Base-by-base conservation (phyloP, 2,329 filamentous ascomycete genomes). In the Aspergillus jensenii region DNA sequence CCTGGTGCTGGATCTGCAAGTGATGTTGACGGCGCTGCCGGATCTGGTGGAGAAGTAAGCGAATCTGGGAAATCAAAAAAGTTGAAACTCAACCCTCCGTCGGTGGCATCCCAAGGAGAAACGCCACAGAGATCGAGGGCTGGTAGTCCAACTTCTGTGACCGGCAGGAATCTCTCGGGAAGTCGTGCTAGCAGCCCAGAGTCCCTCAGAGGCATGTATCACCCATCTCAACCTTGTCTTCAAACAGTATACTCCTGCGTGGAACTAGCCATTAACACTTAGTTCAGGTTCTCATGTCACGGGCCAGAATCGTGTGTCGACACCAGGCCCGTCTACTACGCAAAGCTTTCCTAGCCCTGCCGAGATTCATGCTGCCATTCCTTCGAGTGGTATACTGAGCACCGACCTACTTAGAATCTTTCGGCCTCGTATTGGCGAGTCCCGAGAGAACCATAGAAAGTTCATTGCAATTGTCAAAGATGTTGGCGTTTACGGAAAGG, bases 11-110 rank as follows among this genome's bases (percentile, higher is more conserved):
- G 80, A 17, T 84, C 82, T 61, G 81, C 79, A 54, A 85, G 82
- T 62, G 84, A 86, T 62, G 79, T 78, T 54, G 84, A 86, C 65
- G 78, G 78, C 59, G 81, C 78, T n/a, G 81, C 76, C n/a, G 73
- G 65, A 17, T 78, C 76, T 44, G 76, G 71, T 51, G 79, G 74
- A 25, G 78, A 80, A 59, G 78, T 77, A 67, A 78, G 73, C 47
- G 77, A 80, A 57, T 71, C 74, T 52, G 73, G 76, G 39, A 74
- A 75, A 55, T 68, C 76, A 23, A 78, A 79, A 65, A 84, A 81
- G 67, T 66, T 83, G 54, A 80, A 78, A 62, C 68, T 81, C 47
- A 78, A 75, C 43, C 77, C 79, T 52, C 74, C 78, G 35, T 73
- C 69, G 27, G 62, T 66, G 9, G 64, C 61, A 23, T 74, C 75